Evolutionary conservation across 345 rosid genomes (phyloP).

Genomic region (Citrus unshiu): DNA sequence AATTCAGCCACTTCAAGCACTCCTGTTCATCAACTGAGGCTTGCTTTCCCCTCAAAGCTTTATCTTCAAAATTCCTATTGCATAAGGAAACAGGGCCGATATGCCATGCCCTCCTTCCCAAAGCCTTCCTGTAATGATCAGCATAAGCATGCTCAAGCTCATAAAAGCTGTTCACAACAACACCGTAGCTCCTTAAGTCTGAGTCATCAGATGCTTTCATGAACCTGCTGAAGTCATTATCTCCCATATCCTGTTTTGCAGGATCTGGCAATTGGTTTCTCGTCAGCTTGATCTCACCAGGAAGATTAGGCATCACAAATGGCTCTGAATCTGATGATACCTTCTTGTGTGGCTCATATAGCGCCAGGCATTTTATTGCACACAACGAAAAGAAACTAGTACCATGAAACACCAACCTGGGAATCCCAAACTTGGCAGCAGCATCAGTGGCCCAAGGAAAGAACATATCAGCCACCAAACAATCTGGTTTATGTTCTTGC

Average conservation of each 20-base stretch:
- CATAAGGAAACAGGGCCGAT: constrained; percentile 52
- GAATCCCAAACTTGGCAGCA: constrained; percentile 46
- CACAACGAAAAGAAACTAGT: constrained; percentile 38
- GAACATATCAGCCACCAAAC: constrained; percentile 56
- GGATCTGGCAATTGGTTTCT: constrained; percentile 28
- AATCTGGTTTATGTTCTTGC: constrained; percentile 35
- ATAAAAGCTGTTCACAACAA: constrained; percentile 62
- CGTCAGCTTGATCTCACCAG: constrained; percentile 40
- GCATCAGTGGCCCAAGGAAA: constrained; percentile 55
- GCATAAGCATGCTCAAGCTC: constrained; percentile 64
- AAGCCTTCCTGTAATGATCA: constrained; percentile 32
- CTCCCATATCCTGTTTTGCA: background rate
- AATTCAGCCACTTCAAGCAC: constrained; percentile 45
- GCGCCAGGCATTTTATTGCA: constrained; percentile 19
- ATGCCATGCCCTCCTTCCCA: constrained; percentile 52
- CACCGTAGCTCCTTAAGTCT: constrained; percentile 52
- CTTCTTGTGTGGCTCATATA: constrained; percentile 36
- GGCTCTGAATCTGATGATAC: constrained; percentile 38
- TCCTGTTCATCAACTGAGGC: constrained; percentile 21
- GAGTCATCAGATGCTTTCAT: constrained; percentile 25
- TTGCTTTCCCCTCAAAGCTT: constrained; percentile 31
- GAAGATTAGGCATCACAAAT: constrained; percentile 47
- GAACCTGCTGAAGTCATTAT: constrained; percentile 14
- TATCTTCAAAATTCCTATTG: constrained; percentile 25
- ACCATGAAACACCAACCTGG: constrained; percentile 56